Base-by-base conservation (phyloP, 2,329 filamentous ascomycete species). In the Ceratocystis colombiana region DNA sequence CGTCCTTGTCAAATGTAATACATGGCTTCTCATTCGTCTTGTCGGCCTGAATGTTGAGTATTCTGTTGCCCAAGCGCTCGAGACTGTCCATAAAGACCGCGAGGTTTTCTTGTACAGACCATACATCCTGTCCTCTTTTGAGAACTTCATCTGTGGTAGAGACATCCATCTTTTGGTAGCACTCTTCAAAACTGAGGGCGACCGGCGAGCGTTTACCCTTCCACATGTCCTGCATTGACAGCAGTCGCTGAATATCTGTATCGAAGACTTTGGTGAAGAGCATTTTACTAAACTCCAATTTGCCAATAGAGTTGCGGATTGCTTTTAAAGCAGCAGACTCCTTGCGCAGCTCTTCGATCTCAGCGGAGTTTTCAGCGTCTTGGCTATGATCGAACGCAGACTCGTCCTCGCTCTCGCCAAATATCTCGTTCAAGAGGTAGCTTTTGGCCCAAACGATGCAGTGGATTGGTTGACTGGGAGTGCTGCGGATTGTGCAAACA, bases 391-490 rank as follows among this genome's bases (percentile, higher is more conserved):
- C 92, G 69, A 97, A 83, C 0, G 86, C 82, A 0, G 88, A 82
- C 69, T 93, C 88, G 68, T 96, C 90, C 75, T 97, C 93, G 71
- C 90, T 95, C 2, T 85, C 84, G 20, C 94, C 94, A 71, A 96
- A 99, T 6, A 99, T 86, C 75, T 99, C 94, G 76, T 90, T 94
- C 68, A 99, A 83, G 7, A 99, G 81, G 74, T 97, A 99, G 74
- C 91, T 96, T 77, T 97, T 99, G 22, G 84, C 93, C 94, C 94
- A 99, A 1, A 99, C 93, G 69, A 99, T 99, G 77, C 94, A 97
- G 76, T 99, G 94, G 55, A 99, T 97, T 0, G 93, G 90, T 72
- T 97, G 93, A 70, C 89, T 96, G 0, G 94, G 94, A 0, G 92
- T 99, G 75, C 90, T 96, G 74, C 94, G 85, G 71, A 99, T 97